Evolutionary conservation across 139 green algal genomes (phyloP), one percentile per base, ranked within the genome.

Genomic region (Haematococcus sp.): DNA sequence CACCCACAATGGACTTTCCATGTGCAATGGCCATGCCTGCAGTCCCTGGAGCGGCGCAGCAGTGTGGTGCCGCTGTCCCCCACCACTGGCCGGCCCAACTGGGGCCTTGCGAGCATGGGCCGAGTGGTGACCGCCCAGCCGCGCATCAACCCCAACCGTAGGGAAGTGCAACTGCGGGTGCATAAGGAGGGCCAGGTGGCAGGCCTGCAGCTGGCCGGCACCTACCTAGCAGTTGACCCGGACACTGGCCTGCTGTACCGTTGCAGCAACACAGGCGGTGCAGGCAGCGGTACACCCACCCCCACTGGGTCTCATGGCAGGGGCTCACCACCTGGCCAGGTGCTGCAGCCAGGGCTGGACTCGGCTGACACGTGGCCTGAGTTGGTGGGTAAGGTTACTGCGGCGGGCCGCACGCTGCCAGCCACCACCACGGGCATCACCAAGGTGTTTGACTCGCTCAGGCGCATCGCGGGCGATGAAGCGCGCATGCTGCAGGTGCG

Each of bases 361-460:
- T 11, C 17, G 4, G 23, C 25, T 70, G 66, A 49, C 5, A 25
- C 16, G 1, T 73, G 66, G 66, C 66, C 66, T 51, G 66, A 63
- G 43, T 19, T 73, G 25, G 66, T 46, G 3, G 66, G 66, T 5
- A 73, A 73, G 66, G 27, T 34, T 25, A 40, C 25, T 23, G 44
- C 66, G 27, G 59, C 46, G 3, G 61, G 61, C 31, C 32, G 33
- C 7, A 30, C 35, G 17, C 9, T 69, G 7, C 31, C 32, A 2
- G 61, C 63, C 63, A 32, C 63, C 4, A 70, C 63, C 31, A 70
- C 63, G 3, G 35, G 68, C 40, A 56, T 76, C 17, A 43, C 20
- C 70, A 58, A 69, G 34, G 40, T 76, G 25, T 76, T 76, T 43
- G 35, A 76, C 35, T 56, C 70, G n/a, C 58, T 76, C 9, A 58